Evolutionary conservation across 495 filamentous ascomycete genomes (phyloP).

Genomic region (Cercophora samala): DNA sequence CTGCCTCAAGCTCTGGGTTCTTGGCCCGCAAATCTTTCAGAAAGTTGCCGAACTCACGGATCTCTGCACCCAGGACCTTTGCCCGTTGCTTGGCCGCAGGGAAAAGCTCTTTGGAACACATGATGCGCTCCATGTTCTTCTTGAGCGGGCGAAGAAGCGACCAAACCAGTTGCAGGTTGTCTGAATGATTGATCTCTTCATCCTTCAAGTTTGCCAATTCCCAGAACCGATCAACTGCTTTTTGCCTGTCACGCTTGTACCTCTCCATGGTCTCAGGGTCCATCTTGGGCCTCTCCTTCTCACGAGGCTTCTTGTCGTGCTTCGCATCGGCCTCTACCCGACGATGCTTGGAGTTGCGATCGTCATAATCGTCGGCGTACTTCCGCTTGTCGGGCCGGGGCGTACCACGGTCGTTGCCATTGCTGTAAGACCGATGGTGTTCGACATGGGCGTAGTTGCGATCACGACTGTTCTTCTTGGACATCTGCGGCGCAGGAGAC

Average conservation of each 20-base stretch:
- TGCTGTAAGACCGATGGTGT: constrained; percentile 48
- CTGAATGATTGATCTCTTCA: constrained; percentile 33
- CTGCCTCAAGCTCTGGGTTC: constrained; percentile 33
- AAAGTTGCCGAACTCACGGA: constrained; percentile 46
- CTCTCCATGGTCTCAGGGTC: constrained; percentile 36
- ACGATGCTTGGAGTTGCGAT: constrained; percentile 35
- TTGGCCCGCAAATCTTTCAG: constrained; percentile 38
- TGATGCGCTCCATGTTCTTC: constrained; percentile 40
- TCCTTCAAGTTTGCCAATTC: constrained; percentile 33
- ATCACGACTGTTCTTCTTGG: constrained; percentile 41
- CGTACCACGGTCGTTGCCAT: constrained; percentile 43
- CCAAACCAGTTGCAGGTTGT: constrained; percentile 40
- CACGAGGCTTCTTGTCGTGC: constrained; percentile 31
- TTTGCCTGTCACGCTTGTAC: constrained; percentile 33
- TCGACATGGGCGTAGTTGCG: constrained; percentile 42
- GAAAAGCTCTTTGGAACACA: constrained; percentile 43
- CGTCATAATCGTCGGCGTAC: constrained; percentile 37
- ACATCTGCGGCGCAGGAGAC: constrained; percentile 53
- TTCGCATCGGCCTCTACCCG: constrained; percentile 34
- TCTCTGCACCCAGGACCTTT: constrained; percentile 45
- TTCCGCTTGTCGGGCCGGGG: constrained; percentile 49
- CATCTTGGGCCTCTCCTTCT: constrained; percentile 34
- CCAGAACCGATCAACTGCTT: constrained; percentile 35
- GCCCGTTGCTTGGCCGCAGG: constrained; percentile 45
- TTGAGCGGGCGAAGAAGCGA: constrained; percentile 45